Percentiles rank a stretch among this genome's conserved stretches.
These are phyloP conservation scores for Pichia ethanolica DNA, from an alignment of 805 yeast species.

Conservation along the genomic window DNA sequence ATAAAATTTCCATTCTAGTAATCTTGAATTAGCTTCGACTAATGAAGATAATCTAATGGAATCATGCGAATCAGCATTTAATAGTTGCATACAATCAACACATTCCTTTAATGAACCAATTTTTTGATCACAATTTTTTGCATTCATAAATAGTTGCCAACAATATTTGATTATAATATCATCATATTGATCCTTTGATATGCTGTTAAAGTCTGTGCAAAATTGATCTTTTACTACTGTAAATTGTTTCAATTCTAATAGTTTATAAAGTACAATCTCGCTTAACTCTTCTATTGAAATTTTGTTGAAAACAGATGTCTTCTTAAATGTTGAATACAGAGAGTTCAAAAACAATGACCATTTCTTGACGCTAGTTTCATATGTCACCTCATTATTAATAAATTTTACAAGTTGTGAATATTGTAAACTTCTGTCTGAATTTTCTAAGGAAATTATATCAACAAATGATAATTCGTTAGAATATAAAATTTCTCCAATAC, in stretches of 20 bases:
- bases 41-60: conserved; percentile 11
- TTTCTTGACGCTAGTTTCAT: conserved; percentile 13
- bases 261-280: conserved; percentile 15
- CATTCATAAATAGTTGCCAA: conserved; percentile 24
- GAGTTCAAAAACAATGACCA: conserved; percentile 25
- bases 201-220: conserved; percentile 14
- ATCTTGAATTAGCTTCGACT: conserved; percentile 16
- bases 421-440: conserved; percentile 15
- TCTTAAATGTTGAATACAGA: conserved; percentile 21
- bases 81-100: conserved; percentile 15
- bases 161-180: conserved; percentile 11
- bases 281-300: conserved; percentile 17
- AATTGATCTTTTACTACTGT: conserved; percentile 13
- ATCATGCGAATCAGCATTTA: conserved; percentile 4
- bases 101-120: conserved; percentile 23
- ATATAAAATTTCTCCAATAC: conserved; percentile 23
- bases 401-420: conserved; percentile 19
- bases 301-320: conserved; percentile 21
- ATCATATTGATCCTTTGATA: conserved; percentile 11
- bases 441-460: conserved; percentile 19
- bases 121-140: conserved; percentile 23
- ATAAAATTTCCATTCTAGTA: conserved; percentile 25
- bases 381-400: conserved; percentile 20
- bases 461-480: conserved; percentile 21
- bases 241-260: conserved; percentile 19